Evolutionary conservation across 1,139 yeast species (phyloP).

Genomic region (Geotrichum candidum): DNA sequence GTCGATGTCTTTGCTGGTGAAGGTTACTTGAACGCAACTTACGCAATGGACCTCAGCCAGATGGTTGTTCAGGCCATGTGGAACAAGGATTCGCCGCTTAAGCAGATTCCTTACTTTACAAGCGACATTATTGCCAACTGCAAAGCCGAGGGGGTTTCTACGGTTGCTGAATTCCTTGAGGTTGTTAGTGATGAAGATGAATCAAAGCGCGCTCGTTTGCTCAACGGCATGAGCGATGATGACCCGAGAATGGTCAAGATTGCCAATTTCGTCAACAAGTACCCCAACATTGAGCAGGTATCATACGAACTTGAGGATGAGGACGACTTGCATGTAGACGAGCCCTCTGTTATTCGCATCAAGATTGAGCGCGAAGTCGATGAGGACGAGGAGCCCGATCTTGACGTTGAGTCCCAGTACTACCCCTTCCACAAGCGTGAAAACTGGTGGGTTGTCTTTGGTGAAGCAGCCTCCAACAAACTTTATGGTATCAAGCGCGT

Average conservation of each 20-base stretch:
- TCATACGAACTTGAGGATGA: conserved; percentile 45
- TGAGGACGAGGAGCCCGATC: conserved; percentile 51
- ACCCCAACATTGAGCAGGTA: conserved; percentile 73
- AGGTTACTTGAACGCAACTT: conserved; percentile 70
- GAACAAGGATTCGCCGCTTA: conserved; percentile 73
- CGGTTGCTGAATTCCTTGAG: conserved; percentile 80
- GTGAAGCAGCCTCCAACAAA: conserved; percentile 55
- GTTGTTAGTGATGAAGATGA: conserved; percentile 52
- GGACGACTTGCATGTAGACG: conserved; percentile 40
- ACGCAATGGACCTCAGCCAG: conserved; percentile 83
- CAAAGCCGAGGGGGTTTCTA: conserved; percentile 49
- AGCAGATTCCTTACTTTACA: conserved; percentile 71
- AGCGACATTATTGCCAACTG: conserved; percentile 56
- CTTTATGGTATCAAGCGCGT: conserved; percentile 72
- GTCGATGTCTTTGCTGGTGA: conserved; percentile 76
- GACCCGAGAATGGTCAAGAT: conserved; percentile 52
- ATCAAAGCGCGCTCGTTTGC: conserved; percentile 59
- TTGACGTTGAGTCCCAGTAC: conserved; percentile 47
- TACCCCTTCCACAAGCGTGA: conserved; percentile 63
- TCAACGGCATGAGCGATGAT: conserved; percentile 44
- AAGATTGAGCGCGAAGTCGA: conserved; percentile 62
- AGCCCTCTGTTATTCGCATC: conserved; percentile 46
- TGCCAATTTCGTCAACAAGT: conserved; percentile 83
- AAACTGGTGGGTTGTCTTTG: conserved; percentile 72
- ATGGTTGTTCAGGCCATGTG: conserved; percentile 85